Conservation (phyloP, 176 grass and related monocot genomes). For the Aegilops bicornis region DNA sequence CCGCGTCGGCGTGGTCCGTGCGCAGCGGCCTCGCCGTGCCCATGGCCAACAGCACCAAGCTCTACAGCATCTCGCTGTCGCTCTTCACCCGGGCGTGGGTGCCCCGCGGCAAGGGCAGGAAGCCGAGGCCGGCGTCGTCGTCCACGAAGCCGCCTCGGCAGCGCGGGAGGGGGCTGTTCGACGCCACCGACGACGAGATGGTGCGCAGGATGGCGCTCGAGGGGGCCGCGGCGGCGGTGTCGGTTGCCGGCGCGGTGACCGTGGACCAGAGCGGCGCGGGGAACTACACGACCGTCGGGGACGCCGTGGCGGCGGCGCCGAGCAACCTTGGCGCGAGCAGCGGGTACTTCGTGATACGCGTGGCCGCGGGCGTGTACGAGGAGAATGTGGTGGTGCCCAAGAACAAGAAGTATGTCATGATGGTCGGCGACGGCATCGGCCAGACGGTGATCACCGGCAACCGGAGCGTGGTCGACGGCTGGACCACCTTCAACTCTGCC, state of each 20-base stretch:
- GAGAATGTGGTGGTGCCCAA: conserved; percentile 86
- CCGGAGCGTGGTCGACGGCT: conserved; percentile 73
- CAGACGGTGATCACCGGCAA: conserved; percentile 76
- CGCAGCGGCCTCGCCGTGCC: conserved; percentile 70
- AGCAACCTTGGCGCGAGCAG: conserved; percentile 41
- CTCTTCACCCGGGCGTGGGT: conserved; percentile 94
- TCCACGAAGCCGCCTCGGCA: conserved; percentile 21
- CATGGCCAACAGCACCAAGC: conserved; percentile 69
- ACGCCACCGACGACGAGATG: conserved; percentile 44
- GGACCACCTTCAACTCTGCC: conserved; percentile 94
- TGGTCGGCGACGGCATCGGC: conserved; percentile 88
- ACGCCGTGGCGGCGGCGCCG: conserved; percentile 62
- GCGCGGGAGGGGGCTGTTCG: conserved; percentile 49
- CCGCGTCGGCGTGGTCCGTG: conserved; percentile 75
- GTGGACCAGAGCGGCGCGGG: conserved; percentile 70
- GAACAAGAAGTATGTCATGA: conserved; percentile 84
- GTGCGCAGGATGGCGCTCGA: conserved; percentile 42
- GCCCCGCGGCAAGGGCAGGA: conserved; percentile 31
- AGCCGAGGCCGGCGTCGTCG: not conserved
- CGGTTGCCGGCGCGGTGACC: conserved; percentile 40
- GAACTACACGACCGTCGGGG: conserved; percentile 67
- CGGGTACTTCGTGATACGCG: conserved; percentile 83
- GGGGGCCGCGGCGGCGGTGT: conserved; percentile 31
- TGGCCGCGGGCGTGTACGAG: conserved; percentile 65
- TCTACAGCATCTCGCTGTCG: conserved; percentile 83